Conservation (phyloP, 2,329 filamentous ascomycete species). For the Colletotrichum cordylinicola region DNA sequence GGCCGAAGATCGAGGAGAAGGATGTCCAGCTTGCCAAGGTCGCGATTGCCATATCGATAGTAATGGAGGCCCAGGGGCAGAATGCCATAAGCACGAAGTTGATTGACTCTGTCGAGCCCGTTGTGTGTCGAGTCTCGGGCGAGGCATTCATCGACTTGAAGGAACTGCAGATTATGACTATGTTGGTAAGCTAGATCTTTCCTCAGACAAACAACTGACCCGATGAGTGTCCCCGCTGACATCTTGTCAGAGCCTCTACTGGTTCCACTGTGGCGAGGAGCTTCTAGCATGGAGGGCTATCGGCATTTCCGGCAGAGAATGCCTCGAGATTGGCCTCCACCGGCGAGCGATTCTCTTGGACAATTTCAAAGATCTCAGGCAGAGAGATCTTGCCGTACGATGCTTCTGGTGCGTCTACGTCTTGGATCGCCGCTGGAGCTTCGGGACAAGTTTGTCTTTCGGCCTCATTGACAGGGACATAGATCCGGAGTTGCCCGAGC, state of each 20-base stretch:
- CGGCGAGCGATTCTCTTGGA: slow-evolving; percentile 47
- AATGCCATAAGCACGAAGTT: slow-evolving; percentile 32
- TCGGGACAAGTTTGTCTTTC: slow-evolving; percentile 56
- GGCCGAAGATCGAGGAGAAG: slow-evolving; percentile 18
- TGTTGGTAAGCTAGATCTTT: slow-evolving; percentile 28
- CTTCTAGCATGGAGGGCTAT: slow-evolving; percentile 54
- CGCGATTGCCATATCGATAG: slow-evolving; percentile 36
- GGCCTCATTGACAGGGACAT: slow-evolving; percentile 54
- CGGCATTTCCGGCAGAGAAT: slow-evolving; percentile 49
- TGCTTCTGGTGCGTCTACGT: slow-evolving; percentile 60
- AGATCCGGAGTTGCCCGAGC: slow-evolving; percentile 51
- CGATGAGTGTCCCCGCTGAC: background rate
- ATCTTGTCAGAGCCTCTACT: slow-evolving; percentile 40
- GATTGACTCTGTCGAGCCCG: slow-evolving; percentile 33
- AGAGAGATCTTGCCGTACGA: slow-evolving; percentile 35
- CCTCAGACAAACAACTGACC: background rate
- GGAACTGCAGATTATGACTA: slow-evolving; percentile 36
- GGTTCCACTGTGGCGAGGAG: slow-evolving; percentile 54
- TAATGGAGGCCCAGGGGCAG: slow-evolving; percentile 36
- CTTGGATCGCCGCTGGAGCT: slow-evolving; percentile 57
- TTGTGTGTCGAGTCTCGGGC: slow-evolving; percentile 29
- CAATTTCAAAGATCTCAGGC: slow-evolving; percentile 36
- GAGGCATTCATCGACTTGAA: slow-evolving; percentile 34
- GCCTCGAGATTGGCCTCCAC: slow-evolving; percentile 55
- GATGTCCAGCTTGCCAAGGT: slow-evolving; percentile 39